Percentiles rank a stretch among this genome's conserved stretches.
Conservation (phyloP, 1,284 basidiomycete species). For the Sanghuangporus sanghuang region DNA sequence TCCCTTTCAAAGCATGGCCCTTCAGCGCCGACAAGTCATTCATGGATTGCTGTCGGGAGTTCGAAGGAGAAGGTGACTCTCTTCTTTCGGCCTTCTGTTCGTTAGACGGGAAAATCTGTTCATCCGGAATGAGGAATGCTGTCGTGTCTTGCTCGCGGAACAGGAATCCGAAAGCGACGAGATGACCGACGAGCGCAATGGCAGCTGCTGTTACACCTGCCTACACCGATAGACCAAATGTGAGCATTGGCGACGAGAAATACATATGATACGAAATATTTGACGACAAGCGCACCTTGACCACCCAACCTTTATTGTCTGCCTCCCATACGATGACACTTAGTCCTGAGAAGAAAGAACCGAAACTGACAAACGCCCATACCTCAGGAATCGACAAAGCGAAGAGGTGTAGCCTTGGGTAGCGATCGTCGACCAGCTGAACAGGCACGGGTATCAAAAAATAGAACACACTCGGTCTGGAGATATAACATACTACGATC, state of each 20-base stretch:
- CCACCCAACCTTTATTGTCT: slow-evolving; percentile 12
- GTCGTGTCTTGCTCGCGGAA: slow-evolving; percentile 15
- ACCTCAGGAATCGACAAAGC: slow-evolving; percentile 13
- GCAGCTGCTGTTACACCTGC: slow-evolving; percentile 1
- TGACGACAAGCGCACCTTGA: background rate
- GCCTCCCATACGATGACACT: slow-evolving; percentile 14
- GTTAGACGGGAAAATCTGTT: background rate
- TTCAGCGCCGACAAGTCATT: background rate
- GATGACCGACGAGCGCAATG: slow-evolving; percentile 7
- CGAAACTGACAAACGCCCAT: slow-evolving; percentile 13
- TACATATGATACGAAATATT: background rate
- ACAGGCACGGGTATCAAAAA: background rate
- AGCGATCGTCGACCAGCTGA: slow-evolving; percentile 5
- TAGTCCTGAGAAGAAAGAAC: slow-evolving; percentile 7
- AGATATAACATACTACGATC: background rate
- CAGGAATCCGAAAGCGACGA: slow-evolving; percentile 12
- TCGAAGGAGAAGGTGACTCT: background rate
- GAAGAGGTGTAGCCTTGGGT: slow-evolving; percentile 9
- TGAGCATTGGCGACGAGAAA: background rate
- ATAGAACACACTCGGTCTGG: background rate
- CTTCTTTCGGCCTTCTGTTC: background rate
- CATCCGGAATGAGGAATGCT: background rate
- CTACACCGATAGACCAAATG: background rate
- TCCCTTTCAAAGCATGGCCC: background rate
- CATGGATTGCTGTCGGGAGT: background rate